These are phyloP conservation scores for Chaetomiaceae sp. DNA, from an alignment of 2,329 filamentous ascomycete species.

Conservation along the genomic window DNA sequence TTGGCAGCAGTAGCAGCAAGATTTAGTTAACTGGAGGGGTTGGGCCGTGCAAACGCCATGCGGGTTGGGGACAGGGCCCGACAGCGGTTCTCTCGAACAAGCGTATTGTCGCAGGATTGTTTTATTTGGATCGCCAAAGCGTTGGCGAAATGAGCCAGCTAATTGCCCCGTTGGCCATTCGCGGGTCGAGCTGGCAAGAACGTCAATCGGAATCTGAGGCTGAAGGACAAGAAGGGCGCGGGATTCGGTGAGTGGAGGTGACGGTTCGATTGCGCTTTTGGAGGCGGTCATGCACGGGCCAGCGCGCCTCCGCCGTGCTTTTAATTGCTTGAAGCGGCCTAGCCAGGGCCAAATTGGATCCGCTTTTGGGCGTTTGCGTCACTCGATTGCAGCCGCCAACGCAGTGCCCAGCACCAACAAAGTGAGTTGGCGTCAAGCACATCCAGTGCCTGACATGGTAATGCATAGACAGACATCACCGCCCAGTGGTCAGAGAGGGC, in stretches of 20 bases:
- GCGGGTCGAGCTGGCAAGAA: conserved; percentile 1
- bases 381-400: not conserved
- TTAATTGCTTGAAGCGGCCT: not conserved
- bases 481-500: too few relatives aligned
- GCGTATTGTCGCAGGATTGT: not conserved
- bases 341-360: not conserved
- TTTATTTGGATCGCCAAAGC: not conserved
- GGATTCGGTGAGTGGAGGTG: not conserved
- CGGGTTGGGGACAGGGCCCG: not conserved
- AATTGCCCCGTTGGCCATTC: conserved; percentile 7
- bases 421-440: not conserved
- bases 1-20: conserved; percentile 12
- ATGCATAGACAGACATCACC: not conserved
- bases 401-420: not conserved
- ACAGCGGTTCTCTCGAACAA: too few relatives aligned
- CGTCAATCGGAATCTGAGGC: conserved; percentile 8
- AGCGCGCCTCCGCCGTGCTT: not conserved
- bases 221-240: conserved; percentile 1
- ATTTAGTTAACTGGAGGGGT: conserved; percentile 20
- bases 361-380: not conserved
- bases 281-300: not conserved
- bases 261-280: not conserved
- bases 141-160: conserved; percentile 10
- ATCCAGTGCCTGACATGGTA: not conserved
- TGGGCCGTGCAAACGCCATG: conserved; percentile 17